These are phyloP conservation scores for Sphaerulina musiva DNA, from an alignment of 2,329 filamentous ascomycete genomes.

Conservation along the genomic window DNA sequence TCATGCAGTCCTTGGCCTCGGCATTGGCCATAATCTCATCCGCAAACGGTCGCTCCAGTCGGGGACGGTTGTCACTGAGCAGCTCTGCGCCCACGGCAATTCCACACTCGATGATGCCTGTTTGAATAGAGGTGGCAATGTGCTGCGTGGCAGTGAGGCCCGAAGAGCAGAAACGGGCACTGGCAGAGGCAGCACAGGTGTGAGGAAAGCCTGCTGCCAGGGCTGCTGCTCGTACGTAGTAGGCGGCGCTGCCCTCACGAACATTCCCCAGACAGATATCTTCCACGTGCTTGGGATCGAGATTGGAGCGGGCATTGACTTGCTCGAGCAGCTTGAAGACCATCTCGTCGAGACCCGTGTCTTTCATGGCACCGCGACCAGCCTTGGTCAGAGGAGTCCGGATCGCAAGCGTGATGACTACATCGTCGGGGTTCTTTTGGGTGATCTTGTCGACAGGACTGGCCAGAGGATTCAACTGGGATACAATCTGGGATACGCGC, in stretches of 20 bases:
- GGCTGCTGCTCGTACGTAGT: conserved; percentile 78
- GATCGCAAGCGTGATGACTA: conserved; percentile 89
- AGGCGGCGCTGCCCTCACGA: conserved; percentile 70
- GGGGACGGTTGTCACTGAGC: conserved; percentile 85
- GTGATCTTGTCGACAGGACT: conserved; percentile 18
- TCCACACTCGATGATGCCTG: conserved; percentile 63
- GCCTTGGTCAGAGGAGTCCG: conserved; percentile 86
- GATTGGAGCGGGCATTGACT: conserved; percentile 34
- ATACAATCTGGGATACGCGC: conserved; percentile 16
- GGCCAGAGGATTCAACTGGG: conserved; percentile 17
- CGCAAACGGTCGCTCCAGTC: conserved; percentile 70
- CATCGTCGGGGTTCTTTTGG: conserved; percentile 77
- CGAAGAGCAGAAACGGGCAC: conserved; percentile 83
- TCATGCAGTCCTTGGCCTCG: conserved; percentile 76
- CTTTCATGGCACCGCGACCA: conserved; percentile 89
- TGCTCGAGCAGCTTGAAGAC: conserved; percentile 73
- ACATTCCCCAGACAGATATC: conserved; percentile 93
- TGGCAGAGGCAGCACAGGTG: conserved; percentile 67
- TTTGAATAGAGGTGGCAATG: conserved; percentile 69
- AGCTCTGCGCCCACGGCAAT: conserved; percentile 88
- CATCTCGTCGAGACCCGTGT: conserved; percentile 81
- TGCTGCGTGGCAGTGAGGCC: conserved; percentile 69
- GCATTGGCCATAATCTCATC: conserved; percentile 61
- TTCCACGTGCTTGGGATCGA: conserved; percentile 35
- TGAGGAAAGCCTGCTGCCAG: conserved; percentile 88